phyloP scores from a whole-genome alignment of 2,329 filamentous ascomycete species.

The Pseudogymnoascus pannorum region DNA sequence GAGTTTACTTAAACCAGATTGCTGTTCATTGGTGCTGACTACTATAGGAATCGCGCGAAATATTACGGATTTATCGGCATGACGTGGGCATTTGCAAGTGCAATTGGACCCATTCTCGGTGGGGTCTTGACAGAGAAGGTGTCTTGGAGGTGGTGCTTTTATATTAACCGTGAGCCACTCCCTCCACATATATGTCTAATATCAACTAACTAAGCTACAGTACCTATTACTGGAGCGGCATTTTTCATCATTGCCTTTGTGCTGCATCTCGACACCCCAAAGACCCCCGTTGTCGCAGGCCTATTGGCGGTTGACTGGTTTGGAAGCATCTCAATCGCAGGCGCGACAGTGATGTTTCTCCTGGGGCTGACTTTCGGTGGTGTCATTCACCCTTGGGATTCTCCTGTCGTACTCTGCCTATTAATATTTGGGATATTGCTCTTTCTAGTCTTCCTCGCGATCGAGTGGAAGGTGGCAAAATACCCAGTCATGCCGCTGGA shows the following conservation, averaged over 20 bases:
- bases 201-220: constrained; percentile 51
- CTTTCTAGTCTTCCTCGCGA: constrained; percentile 54
- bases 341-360: constrained; percentile 77
- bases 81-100: constrained; percentile 59
- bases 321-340: constrained; percentile 54
- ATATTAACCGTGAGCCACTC: constrained; percentile 15
- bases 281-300: constrained; percentile 53
- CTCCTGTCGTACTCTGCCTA: constrained; percentile 30
- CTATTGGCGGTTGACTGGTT: constrained; percentile 54
- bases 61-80: constrained; percentile 60
- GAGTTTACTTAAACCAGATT: constrained; percentile 16
- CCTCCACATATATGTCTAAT: too few relatives aligned
- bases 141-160: constrained; percentile 51
- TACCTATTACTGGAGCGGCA: constrained; percentile 26
- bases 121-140: constrained; percentile 58
- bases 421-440: constrained; percentile 56
- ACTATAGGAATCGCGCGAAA: constrained; percentile 30
- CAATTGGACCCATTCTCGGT: constrained; percentile 58
- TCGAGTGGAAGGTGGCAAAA: constrained; percentile 65
- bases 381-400: constrained; percentile 53
- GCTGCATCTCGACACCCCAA: constrained; percentile 59
- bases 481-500: constrained; percentile 72
- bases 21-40: background rate
- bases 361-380: constrained; percentile 83
- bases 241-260: constrained; percentile 53